Conservation (phyloP, 148 eudicot species). For the Agrostemma githago region DNA sequence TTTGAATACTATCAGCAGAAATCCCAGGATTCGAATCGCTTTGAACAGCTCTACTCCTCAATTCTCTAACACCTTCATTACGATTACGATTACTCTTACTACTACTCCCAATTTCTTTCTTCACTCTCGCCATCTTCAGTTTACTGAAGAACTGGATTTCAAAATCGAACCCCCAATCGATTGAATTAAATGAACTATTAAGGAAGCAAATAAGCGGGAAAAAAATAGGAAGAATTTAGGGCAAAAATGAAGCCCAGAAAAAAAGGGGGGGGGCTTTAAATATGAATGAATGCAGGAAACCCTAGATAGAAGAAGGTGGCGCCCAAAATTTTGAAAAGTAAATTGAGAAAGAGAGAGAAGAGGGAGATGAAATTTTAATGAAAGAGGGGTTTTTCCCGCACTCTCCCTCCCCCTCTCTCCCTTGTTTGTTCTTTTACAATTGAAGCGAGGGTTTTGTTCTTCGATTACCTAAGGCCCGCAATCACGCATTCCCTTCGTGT, state of each 20-base stretch:
- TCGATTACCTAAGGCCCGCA: too few relatives aligned
- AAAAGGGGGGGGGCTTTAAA: not conserved
- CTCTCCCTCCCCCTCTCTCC: not conserved
- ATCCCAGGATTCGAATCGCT: slow-evolving; percentile 3
- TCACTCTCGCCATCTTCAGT: slow-evolving; percentile 20
- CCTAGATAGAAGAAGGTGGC: not conserved
- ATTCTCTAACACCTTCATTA: slow-evolving; percentile 6
- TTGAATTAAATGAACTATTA: not conserved
- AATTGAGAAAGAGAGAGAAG: too few relatives aligned
- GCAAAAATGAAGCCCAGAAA: slow-evolving; percentile 1
- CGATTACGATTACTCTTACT: slow-evolving; percentile 2
- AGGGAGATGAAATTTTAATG: not conserved
- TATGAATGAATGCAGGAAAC: not conserved
- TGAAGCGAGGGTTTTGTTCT: not conserved
- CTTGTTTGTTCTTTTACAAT: not conserved
- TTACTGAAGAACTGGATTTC: not conserved
- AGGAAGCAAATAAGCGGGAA: not conserved
- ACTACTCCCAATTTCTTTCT: slow-evolving; percentile 19
- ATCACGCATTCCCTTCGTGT: too few relatives aligned
- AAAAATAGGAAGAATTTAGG: not conserved
- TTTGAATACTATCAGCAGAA: not conserved
- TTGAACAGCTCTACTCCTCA: slow-evolving; percentile 4
- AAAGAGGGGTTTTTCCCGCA: slow-evolving; percentile 22
- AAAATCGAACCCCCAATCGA: too few relatives aligned
- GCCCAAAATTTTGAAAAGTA: not conserved